Base-by-base conservation (phyloP, 2,329 filamentous ascomycete species). In the Cladosporium halotolerans region DNA sequence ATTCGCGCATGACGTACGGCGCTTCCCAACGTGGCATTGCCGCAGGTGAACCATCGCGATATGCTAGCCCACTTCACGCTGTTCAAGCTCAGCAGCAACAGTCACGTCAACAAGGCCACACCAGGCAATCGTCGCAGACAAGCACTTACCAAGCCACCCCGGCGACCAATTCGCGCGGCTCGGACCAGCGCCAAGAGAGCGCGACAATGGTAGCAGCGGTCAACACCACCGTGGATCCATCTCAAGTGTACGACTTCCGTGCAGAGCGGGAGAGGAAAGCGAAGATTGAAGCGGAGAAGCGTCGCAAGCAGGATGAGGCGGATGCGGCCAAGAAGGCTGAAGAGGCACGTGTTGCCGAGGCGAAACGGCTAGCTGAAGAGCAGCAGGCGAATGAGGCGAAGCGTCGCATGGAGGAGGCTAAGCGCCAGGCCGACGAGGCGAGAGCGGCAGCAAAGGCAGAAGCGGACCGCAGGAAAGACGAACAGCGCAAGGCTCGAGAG, bases 201-300 rank as follows among this genome's bases (percentile, higher is more conserved):
- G 58, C 56, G 10, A 64, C 66, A 13, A 63, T 62, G 7, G 62
- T 63, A 51, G 54, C 70, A 48, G 57, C 67, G 16, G 69, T 72
- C 4, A 44, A 44, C 13, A 70, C 64, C 3, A 79, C 77, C 1
- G 75, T 80, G 16, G 75, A 80, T 62, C 78, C 78, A 2, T 76
- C 69, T 43, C 74, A 76, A 44, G 75, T 80, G 2, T 80, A 80
- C 55, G 76, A 80, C 54, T 76, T 76, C 2, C 78, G 74, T 65
- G 73, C 73, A 3, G 73, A 76, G 55, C 72, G 76, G 46, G 71
- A 76, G 55, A 66, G 75, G 36, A 71, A 73, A 59, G 64, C 63
- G 3, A 58, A 59, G 19, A 60, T 62, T 38, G 65, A 68, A 46
- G 63, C 62, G 1, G 67, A 68, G 38, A 60, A 58, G 52, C 56